Evolutionary conservation across 176 grass and related monocot species (phyloP), one percentile per base, ranked within the genome.

Genomic region (Cenchrus americanus): DNA sequence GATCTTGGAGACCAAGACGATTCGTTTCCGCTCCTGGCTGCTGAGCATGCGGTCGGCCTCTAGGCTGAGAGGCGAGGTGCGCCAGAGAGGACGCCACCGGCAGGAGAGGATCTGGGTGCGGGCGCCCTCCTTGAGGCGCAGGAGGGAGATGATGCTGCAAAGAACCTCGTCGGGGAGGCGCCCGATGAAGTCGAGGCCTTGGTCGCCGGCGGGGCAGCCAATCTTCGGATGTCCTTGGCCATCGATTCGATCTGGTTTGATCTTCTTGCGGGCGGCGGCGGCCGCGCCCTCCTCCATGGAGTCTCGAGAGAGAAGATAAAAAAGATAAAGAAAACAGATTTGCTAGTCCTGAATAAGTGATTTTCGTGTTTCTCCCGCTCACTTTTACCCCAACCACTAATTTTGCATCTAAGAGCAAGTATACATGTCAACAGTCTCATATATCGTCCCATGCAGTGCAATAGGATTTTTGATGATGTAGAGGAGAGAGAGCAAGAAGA

Each of bases 121-220:
- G 27, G 57, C 76, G 32, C 26, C 57, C 19, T 46, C 57, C 44
- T 64, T 47, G 55, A 57, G 5, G 8, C 57, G 19, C 5, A 79
- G 57, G 14, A 43, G 76, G 11, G 76, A 40, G 76, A 79, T 49
- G 61, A 64, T 64, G 58, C 26, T 46, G 23, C 11, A 4, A n/a
- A 79, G 76, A 37, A 79, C 9, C 3, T 57, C n/a, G 42, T 79
- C 57, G 51, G 54, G 54, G 62, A 79, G 76, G 23, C 13, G 13
- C 34, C 44, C 40, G 18, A 65, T 46, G 14, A 47, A 44, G 11
- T 71, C 69, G 5, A n/a, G 22, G 6, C 5, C 69, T 22, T 37
- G 34, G 61, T 18, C 52, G 52, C 52, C 52, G 52, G 24, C 12
- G 12, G 4, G 12, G 61, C 2, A 30, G 11, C 61, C 61, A 22